These are phyloP conservation scores for Fulvia fulva DNA, from an alignment of 2,329 filamentous ascomycete genomes.

Conservation along the genomic window DNA sequence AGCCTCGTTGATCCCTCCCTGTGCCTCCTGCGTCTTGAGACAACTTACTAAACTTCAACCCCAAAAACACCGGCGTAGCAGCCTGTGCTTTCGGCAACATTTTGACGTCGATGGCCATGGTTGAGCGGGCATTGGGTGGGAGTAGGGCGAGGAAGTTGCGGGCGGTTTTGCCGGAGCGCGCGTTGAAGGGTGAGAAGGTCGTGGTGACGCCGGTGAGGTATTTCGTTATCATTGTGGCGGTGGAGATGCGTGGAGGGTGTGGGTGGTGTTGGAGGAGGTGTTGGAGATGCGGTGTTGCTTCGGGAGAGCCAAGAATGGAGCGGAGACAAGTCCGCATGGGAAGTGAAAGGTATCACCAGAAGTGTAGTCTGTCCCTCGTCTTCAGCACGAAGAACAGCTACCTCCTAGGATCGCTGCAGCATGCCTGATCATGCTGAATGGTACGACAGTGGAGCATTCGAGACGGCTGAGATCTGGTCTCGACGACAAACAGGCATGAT, in stretches of 20 bases:
- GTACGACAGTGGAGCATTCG: too few relatives aligned
- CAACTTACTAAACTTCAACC: constrained; percentile 77
- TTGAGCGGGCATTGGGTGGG: constrained; percentile 69
- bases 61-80: constrained; percentile 64
- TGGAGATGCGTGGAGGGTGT: neutral
- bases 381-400: too few relatives aligned
- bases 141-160: constrained; percentile 84
- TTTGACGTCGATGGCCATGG: constrained; percentile 73
- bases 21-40: neutral
- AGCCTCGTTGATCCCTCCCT: neutral
- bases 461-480: too few relatives aligned
- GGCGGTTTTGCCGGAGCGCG: constrained; percentile 68
- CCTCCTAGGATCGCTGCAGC: too few relatives aligned
- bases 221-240: constrained; percentile 67
- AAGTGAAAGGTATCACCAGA: neutral
- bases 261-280: neutral
- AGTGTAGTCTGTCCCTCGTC: too few relatives aligned
- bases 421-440: too few relatives aligned
- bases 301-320: neutral
- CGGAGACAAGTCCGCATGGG: neutral
- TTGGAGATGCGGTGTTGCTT: neutral
- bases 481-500: too few relatives aligned
- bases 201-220: constrained; percentile 82
- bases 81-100: constrained; percentile 65
- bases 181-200: constrained; percentile 88